A percentile compares a stretch with the other conserved stretches of the same genome.
Conservation (phyloP, 441 rosid genomes). For the Syzygium syzygioides region DNA sequence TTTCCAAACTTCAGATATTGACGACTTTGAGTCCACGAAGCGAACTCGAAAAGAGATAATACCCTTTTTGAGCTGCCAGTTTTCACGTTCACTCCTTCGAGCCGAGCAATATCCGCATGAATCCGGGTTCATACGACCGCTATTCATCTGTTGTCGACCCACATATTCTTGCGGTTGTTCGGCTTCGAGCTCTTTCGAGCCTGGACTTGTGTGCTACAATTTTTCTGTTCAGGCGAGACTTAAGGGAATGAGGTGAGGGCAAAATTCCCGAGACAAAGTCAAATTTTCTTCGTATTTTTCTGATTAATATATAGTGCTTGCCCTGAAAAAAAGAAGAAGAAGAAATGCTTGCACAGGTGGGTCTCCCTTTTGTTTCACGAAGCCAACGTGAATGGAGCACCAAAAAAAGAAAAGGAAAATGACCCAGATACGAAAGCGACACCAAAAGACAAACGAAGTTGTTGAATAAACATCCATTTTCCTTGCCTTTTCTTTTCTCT, state of each 20-base stretch:
- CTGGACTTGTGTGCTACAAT: background rate
- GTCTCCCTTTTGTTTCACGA: constrained; percentile 35
- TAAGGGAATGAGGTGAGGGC: background rate
- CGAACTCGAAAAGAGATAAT: background rate
- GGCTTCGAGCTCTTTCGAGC: background rate
- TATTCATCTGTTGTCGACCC: background rate
- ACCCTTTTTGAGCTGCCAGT: background rate
- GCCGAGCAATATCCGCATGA: background rate
- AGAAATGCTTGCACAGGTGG: background rate
- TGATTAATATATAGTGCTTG: background rate
- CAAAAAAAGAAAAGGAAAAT: constrained; percentile 10
- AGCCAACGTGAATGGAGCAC: constrained; percentile 43
- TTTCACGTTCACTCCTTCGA: background rate
- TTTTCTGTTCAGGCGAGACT: background rate
- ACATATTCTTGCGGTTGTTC: background rate
- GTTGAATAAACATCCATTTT: background rate
- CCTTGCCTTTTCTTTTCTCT: background rate
- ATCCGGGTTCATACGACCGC: background rate
- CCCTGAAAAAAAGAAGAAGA: constrained; percentile 22
- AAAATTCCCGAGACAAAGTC: background rate
- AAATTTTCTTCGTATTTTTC: background rate
- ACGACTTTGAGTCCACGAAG: background rate
- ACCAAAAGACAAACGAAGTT: background rate
- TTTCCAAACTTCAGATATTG: background rate
- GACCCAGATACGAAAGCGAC: constrained; percentile 1